phyloP scores from a whole-genome alignment of 2,329 filamentous ascomycete species.

The Aspergillus clavatus region DNA sequence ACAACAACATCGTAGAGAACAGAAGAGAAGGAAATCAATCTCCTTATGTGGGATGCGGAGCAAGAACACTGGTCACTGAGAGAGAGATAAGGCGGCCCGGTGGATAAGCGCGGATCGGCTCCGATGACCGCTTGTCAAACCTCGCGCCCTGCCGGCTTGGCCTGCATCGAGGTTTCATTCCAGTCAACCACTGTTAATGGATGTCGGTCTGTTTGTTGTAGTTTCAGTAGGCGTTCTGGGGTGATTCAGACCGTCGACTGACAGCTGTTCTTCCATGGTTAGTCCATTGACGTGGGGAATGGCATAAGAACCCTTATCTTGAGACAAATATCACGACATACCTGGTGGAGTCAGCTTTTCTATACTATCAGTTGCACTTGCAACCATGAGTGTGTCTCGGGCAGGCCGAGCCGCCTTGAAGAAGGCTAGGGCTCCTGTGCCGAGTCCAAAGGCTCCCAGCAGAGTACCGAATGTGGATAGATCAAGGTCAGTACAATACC shows the following conservation, averaged over 20 bases:
- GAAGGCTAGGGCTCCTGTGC: constrained; percentile 18
- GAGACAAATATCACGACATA: not conserved
- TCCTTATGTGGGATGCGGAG: not conserved
- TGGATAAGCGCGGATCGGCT: not conserved
- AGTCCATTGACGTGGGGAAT: no score
- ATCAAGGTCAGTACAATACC: constrained; percentile 17
- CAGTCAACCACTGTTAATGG: no score
- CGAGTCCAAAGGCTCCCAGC: constrained; percentile 17
- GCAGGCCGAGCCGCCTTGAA: constrained; percentile 19
- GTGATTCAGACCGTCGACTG: no score
- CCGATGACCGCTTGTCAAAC: not conserved
- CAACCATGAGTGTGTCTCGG: constrained; percentile 25
- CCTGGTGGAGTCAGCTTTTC: no score
- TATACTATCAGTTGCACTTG: not conserved
- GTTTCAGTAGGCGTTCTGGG: no score
- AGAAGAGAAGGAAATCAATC: not conserved
- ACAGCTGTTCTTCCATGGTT: no score
- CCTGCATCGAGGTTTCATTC: constrained; percentile 1
- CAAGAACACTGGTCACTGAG: no score
- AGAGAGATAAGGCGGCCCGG: not conserved
- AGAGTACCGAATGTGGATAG: constrained; percentile 7
- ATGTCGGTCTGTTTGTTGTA: no score
- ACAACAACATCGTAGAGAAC: not conserved
- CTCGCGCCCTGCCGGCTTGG: constrained; percentile 3
- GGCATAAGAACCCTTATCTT: no score